Conservation (phyloP, 495 filamentous ascomycete genomes). For the Neurospora sp. region DNA sequence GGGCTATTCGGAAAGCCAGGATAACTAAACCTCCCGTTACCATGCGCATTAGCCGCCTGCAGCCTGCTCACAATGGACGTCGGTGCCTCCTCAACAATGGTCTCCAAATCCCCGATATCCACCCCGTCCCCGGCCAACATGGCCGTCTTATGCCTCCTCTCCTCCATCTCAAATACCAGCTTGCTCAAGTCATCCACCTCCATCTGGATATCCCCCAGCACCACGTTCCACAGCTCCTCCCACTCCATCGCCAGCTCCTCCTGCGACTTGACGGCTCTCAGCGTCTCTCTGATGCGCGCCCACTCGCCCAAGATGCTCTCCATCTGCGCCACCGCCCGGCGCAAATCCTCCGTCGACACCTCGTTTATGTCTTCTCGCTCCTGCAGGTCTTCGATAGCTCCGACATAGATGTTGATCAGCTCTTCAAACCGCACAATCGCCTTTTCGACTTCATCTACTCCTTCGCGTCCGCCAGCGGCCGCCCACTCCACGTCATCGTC, state of each 20-base stretch:
- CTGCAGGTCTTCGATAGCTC: conserved; percentile 82
- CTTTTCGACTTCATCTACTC: conserved; percentile 77
- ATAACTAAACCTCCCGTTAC: conserved; percentile 55
- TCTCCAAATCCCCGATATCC: conserved; percentile 85
- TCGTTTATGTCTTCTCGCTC: conserved; percentile 61
- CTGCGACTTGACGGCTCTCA: conserved; percentile 73
- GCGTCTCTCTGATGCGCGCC: conserved; percentile 61
- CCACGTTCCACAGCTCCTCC: conserved; percentile 92
- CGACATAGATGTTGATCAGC: conserved; percentile 80
- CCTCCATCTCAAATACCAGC: conserved; percentile 94
- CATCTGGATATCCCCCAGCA: conserved; percentile 83
- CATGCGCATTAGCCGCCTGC: conserved; percentile 15
- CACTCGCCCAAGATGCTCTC: conserved; percentile 77
- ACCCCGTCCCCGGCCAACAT: conserved; percentile 50
- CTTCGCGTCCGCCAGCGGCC: conserved; percentile 81
- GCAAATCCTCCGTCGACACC: conserved; percentile 57
- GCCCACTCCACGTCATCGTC: conserved; percentile 98
- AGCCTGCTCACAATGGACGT: conserved; percentile 33
- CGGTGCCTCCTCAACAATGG: conserved; percentile 84
- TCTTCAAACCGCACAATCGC: conserved; percentile 78
- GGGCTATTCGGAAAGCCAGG: conserved; percentile 45
- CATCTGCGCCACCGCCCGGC: conserved; percentile 71
- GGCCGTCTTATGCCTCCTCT: conserved; percentile 66
- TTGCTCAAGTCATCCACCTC: conserved; percentile 77
- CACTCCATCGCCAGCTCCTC: conserved; percentile 97